Conservation (phyloP, 2,329 filamentous ascomycete genomes). For the Cadophora gregata region DNA sequence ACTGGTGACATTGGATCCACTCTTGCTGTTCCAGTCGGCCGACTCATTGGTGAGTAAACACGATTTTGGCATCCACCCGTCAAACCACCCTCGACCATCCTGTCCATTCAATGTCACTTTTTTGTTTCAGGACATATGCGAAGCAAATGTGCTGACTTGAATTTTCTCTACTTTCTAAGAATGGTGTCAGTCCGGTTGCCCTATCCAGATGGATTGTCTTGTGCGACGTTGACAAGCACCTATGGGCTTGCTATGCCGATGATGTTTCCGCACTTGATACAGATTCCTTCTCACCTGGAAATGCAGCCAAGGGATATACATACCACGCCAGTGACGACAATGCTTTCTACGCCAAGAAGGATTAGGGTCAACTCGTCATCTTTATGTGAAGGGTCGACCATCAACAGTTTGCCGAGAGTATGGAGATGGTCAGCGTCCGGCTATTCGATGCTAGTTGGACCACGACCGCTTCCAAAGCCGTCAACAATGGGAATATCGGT, state of each 20-base stretch:
- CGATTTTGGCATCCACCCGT: not conserved
- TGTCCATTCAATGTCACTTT: not conserved
- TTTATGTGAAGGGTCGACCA: not conserved
- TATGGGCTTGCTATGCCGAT: slow-evolving; percentile 1
- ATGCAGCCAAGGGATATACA: not conserved
- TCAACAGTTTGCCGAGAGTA: too few relatives aligned
- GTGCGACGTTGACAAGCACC: not conserved
- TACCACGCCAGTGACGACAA: not conserved
- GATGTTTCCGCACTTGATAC: not conserved
- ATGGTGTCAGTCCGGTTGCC: not conserved
- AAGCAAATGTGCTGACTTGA: not conserved
- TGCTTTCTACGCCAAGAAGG: not conserved
- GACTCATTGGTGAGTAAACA: not conserved
- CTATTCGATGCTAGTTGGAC: not conserved
- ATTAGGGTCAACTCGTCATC: not conserved
- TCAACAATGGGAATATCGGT: not conserved
- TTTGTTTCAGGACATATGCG: not conserved
- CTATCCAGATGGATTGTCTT: not conserved
- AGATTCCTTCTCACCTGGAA: not conserved
- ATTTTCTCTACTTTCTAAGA: not conserved
- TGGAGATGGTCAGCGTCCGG: too few relatives aligned
- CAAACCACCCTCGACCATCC: not conserved
- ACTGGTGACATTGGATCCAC: not conserved
- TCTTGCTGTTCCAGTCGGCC: not conserved
- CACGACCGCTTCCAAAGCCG: not conserved